phyloP scores from a whole-genome alignment of 139 green algal species.

The Volvox reticuliferus region DNA sequence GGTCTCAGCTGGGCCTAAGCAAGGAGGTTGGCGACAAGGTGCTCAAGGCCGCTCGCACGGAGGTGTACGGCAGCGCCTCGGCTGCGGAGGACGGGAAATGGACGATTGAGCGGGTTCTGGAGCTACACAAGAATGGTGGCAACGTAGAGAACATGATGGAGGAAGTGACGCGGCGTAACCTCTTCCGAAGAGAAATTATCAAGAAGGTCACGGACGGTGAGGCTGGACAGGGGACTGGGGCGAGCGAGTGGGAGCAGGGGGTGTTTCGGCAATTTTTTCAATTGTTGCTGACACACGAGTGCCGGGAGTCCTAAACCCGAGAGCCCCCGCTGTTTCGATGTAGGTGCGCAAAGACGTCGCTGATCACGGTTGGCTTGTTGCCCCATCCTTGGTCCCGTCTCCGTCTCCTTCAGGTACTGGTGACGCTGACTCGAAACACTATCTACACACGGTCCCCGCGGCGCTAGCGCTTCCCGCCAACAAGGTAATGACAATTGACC shows the following conservation, averaged over 20 bases:
- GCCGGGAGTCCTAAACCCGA: too few relatives aligned
- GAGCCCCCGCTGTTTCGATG: too few relatives aligned
- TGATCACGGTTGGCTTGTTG: too few relatives aligned
- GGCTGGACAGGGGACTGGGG: too few relatives aligned
- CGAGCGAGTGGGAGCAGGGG: too few relatives aligned
- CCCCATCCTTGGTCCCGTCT: neutral
- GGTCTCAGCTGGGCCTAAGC: constrained; percentile 84
- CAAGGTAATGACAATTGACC: constrained; percentile 41
- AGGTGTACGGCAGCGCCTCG: constrained; percentile 55
- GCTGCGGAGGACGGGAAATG: constrained; percentile 63
- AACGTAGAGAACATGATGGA: constrained; percentile 78
- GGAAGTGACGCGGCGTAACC: constrained; percentile 77
- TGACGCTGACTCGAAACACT: constrained; percentile 77
- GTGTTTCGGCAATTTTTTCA: too few relatives aligned
- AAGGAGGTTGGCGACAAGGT: constrained; percentile 74
- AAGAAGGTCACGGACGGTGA: constrained; percentile 66
- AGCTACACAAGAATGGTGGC: constrained; percentile 71
- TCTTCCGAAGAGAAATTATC: constrained; percentile 88
- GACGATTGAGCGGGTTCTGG: constrained; percentile 57
- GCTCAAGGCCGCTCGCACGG: constrained; percentile 47
- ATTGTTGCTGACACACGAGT: too few relatives aligned
- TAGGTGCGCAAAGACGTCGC: too few relatives aligned
- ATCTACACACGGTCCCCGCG: constrained; percentile 81
- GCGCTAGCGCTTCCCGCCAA: constrained; percentile 70
- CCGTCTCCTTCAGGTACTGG: constrained; percentile 57